A percentile compares a stretch with the other conserved stretches of the same genome.
Conservation (phyloP, 2,329 filamentous ascomycete species). For the Trichoderma koningiopsis region DNA sequence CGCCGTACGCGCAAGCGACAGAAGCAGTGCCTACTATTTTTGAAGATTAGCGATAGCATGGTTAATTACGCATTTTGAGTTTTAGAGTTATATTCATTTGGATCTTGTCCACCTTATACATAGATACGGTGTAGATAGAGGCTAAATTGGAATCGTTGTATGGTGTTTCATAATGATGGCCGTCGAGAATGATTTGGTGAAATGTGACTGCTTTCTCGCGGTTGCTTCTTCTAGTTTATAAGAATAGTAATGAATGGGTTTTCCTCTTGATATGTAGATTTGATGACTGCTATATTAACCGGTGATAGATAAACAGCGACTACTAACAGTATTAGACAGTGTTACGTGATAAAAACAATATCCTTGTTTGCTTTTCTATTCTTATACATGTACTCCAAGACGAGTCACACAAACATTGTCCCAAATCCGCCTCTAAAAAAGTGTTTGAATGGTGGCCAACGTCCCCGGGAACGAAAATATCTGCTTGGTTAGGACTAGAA, state of each 20-base stretch:
- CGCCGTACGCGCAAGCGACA: slow-evolving; percentile 11
- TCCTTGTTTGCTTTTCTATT: not conserved
- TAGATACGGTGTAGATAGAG: not conserved
- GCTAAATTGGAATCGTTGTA: not conserved
- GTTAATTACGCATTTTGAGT: not conserved
- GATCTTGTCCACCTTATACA: not conserved
- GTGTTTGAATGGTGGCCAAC: not conserved
- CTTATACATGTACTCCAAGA: not conserved
- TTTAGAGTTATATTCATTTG: not conserved
- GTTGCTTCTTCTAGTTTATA: not conserved
- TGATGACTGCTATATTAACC: not conserved
- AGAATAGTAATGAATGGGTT: not conserved
- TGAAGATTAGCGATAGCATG: slow-evolving; percentile 13
- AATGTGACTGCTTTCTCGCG: not conserved
- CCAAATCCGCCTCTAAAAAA: not conserved
- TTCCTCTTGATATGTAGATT: not conserved
- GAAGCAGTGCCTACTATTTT: not conserved
- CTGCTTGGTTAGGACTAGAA: too few species aligned
- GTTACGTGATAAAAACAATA: not conserved
- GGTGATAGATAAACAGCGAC: not conserved
- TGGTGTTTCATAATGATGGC: not conserved
- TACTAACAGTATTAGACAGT: not conserved
- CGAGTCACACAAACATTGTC: not conserved
- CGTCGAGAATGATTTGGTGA: not conserved
- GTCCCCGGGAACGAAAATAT: too few species aligned